Percentiles rank a stretch among this genome's conserved stretches.
These are phyloP conservation scores for Solanum etuberosum DNA, from an alignment of 257 asterid genomes.

Conservation along the genomic window DNA sequence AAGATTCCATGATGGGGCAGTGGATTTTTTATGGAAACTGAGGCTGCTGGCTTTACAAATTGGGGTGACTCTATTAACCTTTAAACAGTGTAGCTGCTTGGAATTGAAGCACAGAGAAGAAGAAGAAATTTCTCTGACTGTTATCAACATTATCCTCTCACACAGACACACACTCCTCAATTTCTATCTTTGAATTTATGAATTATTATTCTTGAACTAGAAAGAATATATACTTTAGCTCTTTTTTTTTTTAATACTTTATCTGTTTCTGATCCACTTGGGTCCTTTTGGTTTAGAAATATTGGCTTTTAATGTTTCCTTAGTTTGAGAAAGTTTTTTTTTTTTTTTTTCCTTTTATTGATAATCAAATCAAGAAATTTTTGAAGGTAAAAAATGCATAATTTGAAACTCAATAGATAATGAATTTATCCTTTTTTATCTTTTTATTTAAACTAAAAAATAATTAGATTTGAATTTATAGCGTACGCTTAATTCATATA, in stretches of 20 bases:
- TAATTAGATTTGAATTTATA: too few species aligned
- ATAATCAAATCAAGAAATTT: not conserved
- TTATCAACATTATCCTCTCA: slow-evolving; percentile 58
- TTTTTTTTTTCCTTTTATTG: too few species aligned
- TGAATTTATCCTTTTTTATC: too few species aligned
- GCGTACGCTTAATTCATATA: too few species aligned
- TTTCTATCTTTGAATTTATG: not conserved
- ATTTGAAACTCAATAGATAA: not conserved
- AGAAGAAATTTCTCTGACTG: slow-evolving; percentile 36
- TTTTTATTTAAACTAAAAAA: too few species aligned
- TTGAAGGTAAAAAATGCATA: rapidly evolving
- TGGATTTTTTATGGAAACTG: not conserved
- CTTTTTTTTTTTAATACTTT: not conserved
- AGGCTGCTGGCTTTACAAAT: not conserved
- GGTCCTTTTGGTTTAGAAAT: not conserved
- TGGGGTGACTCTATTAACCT: not conserved
- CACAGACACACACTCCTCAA: not conserved
- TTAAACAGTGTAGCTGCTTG: not conserved
- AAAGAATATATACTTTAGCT: not conserved
- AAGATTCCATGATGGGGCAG: not conserved
- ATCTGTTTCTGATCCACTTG: not conserved
- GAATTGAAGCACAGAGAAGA: slow-evolving; percentile 23
- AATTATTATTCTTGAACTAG: not conserved
- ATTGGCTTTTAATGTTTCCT: not conserved
- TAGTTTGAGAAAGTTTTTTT: not conserved